Base-by-base conservation (phyloP, 192 early-diverging fungal genomes). In the Umbelopsis isabellina region DNA sequence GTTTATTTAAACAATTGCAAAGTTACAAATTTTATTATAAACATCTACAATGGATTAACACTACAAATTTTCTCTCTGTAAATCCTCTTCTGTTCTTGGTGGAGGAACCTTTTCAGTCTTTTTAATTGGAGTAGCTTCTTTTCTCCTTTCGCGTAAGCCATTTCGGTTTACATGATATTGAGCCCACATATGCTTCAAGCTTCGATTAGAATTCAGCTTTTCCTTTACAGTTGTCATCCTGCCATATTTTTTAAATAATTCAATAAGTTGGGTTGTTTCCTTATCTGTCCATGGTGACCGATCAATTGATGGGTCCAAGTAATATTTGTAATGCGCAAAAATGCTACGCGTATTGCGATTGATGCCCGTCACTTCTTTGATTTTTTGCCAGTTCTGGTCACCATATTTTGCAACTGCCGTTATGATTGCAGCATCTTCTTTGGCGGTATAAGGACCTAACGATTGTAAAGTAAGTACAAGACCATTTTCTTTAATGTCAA, bases 111-210 rank as follows among this genome's bases (percentile, higher is more conserved):
- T 61, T 30, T 22, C 55, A 30, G 18, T 16, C 18, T 35, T 61
- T 25, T 61, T 0, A 13, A 30, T 25, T 37, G 55, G 55, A 35
- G 37, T 4, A 41, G 37, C 37, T 5, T 41, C 37, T 41, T 41
- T 41, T 41, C 37, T 41, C 37, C 37, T 41, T 41, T 41, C 37
- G 6, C 37, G 37, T 41, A 41, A 9, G 1, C 55, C 55, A 61
- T 35, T 11, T 35, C 55, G 27, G 16, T 35, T 15, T 16, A 61
- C 46, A 35, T 37, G 18, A 22, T 70, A 55, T 16, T 69, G 71
- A 25, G 72, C 70, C 76, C 76, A 78, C 44, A 78, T 58, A 58
- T 78, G 72, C 46, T 69, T 70, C 33, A 65, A 1, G 21, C 47
- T 30, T 1, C 76, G 41, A 0, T 13, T 53, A 2, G 48, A 51